These are phyloP conservation scores for Calonectria multiphialidica DNA, from an alignment of 2,329 filamentous ascomycete species.

Conservation along the genomic window DNA sequence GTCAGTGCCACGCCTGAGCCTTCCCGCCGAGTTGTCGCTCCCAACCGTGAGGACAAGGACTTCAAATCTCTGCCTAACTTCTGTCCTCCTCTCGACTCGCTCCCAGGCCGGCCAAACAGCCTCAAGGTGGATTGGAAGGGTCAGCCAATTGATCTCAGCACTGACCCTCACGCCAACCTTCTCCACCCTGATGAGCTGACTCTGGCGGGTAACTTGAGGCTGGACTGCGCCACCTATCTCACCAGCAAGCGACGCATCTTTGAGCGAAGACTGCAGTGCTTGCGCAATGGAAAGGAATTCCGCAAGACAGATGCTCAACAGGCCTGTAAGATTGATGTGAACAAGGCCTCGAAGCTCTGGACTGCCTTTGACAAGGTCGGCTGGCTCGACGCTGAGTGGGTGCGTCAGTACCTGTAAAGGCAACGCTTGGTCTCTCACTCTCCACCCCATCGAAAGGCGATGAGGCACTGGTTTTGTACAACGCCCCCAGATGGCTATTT, in stretches of 20 bases:
- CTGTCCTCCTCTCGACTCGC: conserved; percentile 75
- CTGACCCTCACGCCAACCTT: conserved; percentile 76
- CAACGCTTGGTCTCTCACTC: not conserved
- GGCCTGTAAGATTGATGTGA: conserved; percentile 98
- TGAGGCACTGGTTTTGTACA: not conserved
- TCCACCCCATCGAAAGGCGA: not conserved
- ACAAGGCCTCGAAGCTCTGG: conserved; percentile 96
- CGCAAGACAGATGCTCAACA: conserved; percentile 96
- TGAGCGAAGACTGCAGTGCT: conserved; percentile 76
- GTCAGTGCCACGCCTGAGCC: conserved; percentile 64
- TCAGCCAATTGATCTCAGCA: conserved; percentile 79
- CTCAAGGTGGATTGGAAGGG: conserved; percentile 93
- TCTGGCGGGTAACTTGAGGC: conserved; percentile 82
- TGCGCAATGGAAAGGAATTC: conserved; percentile 82
- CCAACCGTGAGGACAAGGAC: conserved; percentile 85
- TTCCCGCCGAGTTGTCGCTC: conserved; percentile 65
- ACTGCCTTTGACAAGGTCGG: conserved; percentile 88
- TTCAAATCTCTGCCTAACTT: conserved; percentile 79
- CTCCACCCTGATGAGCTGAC: conserved; percentile 84
- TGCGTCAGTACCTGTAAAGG: conserved; percentile 50
- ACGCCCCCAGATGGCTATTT: not conserved
- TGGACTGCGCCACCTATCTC: conserved; percentile 90
- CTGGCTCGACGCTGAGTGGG: conserved; percentile 75
- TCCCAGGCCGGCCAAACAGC: conserved; percentile 75
- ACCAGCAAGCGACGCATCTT: conserved; percentile 96